Evolutionary conservation across 2,329 filamentous ascomycete species (phyloP), one percentile per base, ranked within the genome.

Genomic region (Thermoascus crustaceus): DNA sequence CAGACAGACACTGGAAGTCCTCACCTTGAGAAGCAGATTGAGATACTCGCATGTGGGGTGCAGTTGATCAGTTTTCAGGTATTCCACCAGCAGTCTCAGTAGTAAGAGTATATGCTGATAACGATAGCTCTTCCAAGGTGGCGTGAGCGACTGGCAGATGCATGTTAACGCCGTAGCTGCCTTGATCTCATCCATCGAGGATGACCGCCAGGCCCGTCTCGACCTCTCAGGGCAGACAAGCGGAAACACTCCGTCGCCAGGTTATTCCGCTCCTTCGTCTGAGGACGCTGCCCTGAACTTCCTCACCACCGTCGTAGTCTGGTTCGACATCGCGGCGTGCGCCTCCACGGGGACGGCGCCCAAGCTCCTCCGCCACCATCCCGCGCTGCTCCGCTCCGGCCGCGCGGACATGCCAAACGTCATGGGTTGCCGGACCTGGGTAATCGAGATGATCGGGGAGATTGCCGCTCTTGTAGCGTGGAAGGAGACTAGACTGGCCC

Each of bases 21-120:
- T 24, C 35, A 44, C 10, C 23, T 13, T 17, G 33, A 26, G 7
- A 27, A 36, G 5, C 30, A 38, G 30, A 37, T 44, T 23, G 41
- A 44, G 23, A 22, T 44, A 13, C 21, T 44, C 4, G 37, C 41
- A 26, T 44, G 41, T 30, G 41, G 41, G 8, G 41, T 44, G 5
- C 40, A 39, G 8, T n/a, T 44, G 10, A 44, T 44, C 24, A 44
- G 41, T 14, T 44, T 44, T 21, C 38, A 44, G 39, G 41, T 44
- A 16, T 17, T 11, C 9, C 8, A 4, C 30, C 21, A n/a, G 7
- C n/a, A n/a, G 5, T 26, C 4, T 19, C 9, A 14, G 18, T n/a
- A 16, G 13, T 8, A 13, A 16, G 11, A 19, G 13, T 11, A 5
- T 10, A 9, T 17, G 17, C 24, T 35, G 17, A 35, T 8, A 20